Evolutionary conservation across 306 rosid species (phyloP).

Genomic region (Sesbania bispinosa): DNA sequence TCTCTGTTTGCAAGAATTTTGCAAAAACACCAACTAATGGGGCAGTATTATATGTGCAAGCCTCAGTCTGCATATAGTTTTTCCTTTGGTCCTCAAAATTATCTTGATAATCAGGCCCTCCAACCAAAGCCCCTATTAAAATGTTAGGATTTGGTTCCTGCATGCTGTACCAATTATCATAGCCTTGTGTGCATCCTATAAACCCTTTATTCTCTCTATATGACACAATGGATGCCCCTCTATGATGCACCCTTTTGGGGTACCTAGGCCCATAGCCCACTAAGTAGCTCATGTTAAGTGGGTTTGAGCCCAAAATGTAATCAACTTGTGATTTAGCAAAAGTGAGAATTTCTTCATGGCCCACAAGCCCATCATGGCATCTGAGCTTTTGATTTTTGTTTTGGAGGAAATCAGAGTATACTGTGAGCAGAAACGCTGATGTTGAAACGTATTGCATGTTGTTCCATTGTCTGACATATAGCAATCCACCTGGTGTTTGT

Average conservation of each 20-base stretch:
- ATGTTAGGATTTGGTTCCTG: slow-evolving; percentile 58
- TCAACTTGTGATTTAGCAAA: slow-evolving; percentile 67
- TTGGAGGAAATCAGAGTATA: slow-evolving; percentile 61
- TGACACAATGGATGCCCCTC: slow-evolving; percentile 76
- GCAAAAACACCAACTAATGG: slow-evolving; percentile 84
- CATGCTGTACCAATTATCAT: slow-evolving; percentile 67
- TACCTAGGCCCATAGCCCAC: slow-evolving; percentile 65
- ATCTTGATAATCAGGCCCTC: slow-evolving; percentile 72
- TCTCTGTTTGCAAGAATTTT: slow-evolving; percentile 40
- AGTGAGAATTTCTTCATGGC: slow-evolving; percentile 38
- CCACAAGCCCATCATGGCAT: slow-evolving; percentile 40
- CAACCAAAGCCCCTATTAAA: slow-evolving; percentile 79
- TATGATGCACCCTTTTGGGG: slow-evolving; percentile 73
- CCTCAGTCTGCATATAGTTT: slow-evolving; percentile 85
- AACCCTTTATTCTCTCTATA: slow-evolving; percentile 70
- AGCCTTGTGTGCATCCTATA: slow-evolving; percentile 91
- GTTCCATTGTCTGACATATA: slow-evolving; percentile 78
- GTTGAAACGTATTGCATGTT: slow-evolving; percentile 92
- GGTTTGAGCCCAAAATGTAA: slow-evolving; percentile 72
- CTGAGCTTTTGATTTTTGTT: slow-evolving; percentile 36
- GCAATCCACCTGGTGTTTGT: slow-evolving; percentile 64
- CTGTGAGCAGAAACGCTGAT: slow-evolving; percentile 69
- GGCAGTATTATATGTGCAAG: slow-evolving; percentile 89
- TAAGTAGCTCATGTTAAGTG: slow-evolving; percentile 71
- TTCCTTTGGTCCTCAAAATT: slow-evolving; percentile 57